Evolutionary conservation across 768 basidiomycete genomes (phyloP), one percentile per base, ranked within the genome.

Genomic region (Suillus paluster): DNA sequence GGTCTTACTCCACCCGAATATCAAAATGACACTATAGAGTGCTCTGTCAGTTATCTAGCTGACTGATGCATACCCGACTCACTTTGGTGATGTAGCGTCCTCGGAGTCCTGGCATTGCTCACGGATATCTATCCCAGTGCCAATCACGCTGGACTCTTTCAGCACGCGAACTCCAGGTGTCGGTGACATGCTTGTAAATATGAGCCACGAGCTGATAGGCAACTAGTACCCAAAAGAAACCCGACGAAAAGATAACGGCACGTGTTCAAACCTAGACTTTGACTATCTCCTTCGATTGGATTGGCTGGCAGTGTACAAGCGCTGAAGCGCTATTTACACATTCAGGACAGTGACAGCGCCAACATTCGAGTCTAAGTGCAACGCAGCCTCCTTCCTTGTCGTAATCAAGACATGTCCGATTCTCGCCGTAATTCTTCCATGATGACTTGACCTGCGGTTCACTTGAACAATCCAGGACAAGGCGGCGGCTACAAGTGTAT

Each of bases 341-440:
- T 79, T 71, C 58, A 84, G 58, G 15, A 87, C 68, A 23, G 75
- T 75, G 15, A 87, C 75, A 48, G 69, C 61, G 17, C 87, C 87
- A 61, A 75, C 78, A 59, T 77, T 79, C 44, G 83, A 81, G 5
- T 83, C 86, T 23, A 88, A 64, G n/a, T 7, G 77, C 86, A 57
- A 88, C 73, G 62, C 82, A 75, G 5, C 87, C 87, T 49, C 73
- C 65, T 42, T 77, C 78, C 70, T 89, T 87, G 59, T 86, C 85
- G 65, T 89, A 89, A 70, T 87, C 87, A 62, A 89, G 66, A 50
- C 84, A 77, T 4, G 82, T 81, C 87, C 87, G 89, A 62, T 80
- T 77, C 63, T 79, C 71, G 5, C 66, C 75, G 39, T 63, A 67
- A 34, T 64, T 64, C 60, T 78, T 78, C 63, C 64, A 76, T 19